Conservation (phyloP, 2,329 filamentous ascomycete species). For the Aspergillus persii region DNA sequence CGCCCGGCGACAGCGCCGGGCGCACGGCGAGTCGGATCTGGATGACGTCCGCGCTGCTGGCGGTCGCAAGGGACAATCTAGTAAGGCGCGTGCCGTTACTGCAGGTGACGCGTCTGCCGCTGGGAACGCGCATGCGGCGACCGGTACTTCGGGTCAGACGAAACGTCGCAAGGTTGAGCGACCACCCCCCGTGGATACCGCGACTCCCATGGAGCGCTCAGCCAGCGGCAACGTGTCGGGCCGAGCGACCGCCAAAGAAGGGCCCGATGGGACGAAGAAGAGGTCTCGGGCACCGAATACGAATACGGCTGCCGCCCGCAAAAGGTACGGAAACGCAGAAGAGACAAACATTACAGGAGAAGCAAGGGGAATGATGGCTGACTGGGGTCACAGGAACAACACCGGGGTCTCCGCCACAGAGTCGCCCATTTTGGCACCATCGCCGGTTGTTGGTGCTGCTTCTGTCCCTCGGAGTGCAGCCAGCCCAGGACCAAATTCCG, state of each 20-base stretch:
- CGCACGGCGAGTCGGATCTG: constrained; percentile 73
- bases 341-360: neutral
- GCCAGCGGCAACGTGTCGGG: constrained; percentile 34
- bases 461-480: constrained; percentile 55
- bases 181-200: constrained; percentile 37
- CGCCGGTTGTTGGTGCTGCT: constrained; percentile 69
- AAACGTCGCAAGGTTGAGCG: constrained; percentile 85
- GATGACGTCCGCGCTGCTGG: constrained; percentile 59
- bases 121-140: constrained; percentile 49
- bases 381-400: constrained; percentile 39
- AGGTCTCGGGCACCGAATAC: constrained; percentile 70
- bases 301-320: constrained; percentile 61
- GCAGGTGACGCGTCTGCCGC: constrained; percentile 23
- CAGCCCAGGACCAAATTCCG: constrained; percentile 59
- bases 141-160: constrained; percentile 51
- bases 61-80: constrained; percentile 55
- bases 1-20: constrained; percentile 70
- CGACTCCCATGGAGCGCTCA: constrained; percentile 40
- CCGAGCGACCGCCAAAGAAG: constrained; percentile 57
- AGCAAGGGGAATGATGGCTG: neutral
- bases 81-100: constrained; percentile 47
- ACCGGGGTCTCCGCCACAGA: constrained; percentile 53
- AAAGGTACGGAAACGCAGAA: constrained; percentile 59
- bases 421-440: constrained; percentile 71
- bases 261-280: constrained; percentile 66